Base-by-base conservation (phyloP, 257 asterid species). In the Cordia subcordata region DNA sequence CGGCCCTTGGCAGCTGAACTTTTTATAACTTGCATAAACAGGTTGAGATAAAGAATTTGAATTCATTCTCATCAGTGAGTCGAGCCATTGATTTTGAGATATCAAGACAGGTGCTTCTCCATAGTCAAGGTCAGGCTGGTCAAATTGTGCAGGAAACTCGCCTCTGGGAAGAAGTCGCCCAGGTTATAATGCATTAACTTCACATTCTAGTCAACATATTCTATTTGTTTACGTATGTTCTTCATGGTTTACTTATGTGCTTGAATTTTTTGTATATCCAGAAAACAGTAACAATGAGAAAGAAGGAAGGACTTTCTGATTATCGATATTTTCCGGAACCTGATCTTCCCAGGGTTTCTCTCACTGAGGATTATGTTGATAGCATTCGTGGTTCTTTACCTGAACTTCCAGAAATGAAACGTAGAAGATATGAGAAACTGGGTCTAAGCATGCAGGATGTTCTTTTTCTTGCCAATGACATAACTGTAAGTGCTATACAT, bases 241-340 rank as follows among this genome's bases (percentile, higher is more conserved):
- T 53, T 27, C 23, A 49, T 21, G 53, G 63, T 13, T 22, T n/a
- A 22, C 62, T 62, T 60, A 51, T 51, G 16, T 69, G 57, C 54
- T 16, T 45, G 27, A 42, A 62, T 49, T 68, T 59, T 70, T 16
- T 64, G 27, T 72, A 57, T 40, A 55, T 70, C 57, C 75, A 92
- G 99, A 92, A 75, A 89, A 92, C 99, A 42, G 87, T 87, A 72
- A 81, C 97, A 47, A 92, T 88, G 97, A 83, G 99, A 68, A 88
- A 92, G 72, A 92, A 92, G 79, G 99, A 92, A 82, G 99, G 99
- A 60, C 99, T 92, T 66, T 44, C 99, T 49, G 99, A 92, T 70
- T 92, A 93, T 70, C 91, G 97, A 38, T 93, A 93, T 76, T 93
- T 93, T 76, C 99, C 99, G 3, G 99, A 93, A 79, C 99, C 97